A percentile compares a stretch with the other conserved stretches of the same genome.
Conservation (phyloP, 202 grass and related monocot species). For the Sporobolus alterniflorus region DNA sequence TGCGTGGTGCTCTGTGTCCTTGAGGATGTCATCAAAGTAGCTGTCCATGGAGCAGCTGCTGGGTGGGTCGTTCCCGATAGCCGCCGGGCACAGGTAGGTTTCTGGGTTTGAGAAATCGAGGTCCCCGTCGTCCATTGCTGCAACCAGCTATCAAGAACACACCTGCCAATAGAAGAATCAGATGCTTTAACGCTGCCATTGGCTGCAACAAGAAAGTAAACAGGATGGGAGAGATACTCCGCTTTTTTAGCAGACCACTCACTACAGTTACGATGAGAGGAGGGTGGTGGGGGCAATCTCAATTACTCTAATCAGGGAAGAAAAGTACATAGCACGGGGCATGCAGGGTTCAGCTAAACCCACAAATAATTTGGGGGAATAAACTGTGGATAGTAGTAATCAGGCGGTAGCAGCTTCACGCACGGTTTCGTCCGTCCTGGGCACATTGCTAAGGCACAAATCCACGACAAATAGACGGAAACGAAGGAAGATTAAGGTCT, state of each 20-base stretch:
- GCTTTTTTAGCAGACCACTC: no score
- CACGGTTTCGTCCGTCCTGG: not conserved
- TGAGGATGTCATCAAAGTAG: conserved; percentile 84
- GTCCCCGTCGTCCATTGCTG: conserved; percentile 82
- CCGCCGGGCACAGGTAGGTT: conserved; percentile 41
- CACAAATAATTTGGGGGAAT: not conserved
- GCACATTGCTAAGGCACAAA: not conserved
- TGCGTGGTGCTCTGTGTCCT: conserved; percentile 70
- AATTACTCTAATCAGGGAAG: not conserved
- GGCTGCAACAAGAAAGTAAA: not conserved
- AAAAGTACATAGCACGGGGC: not conserved
- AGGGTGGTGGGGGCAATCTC: not conserved
- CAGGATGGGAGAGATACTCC: no score
- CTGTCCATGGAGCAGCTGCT: conserved; percentile 84
- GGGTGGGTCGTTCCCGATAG: conserved; percentile 44
- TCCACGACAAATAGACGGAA: no score
- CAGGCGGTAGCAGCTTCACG: not conserved
- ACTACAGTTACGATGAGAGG: not conserved
- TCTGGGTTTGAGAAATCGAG: conserved; percentile 87
- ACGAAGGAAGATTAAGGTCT: not conserved
- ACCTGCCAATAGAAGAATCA: conserved; percentile 2
- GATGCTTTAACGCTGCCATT: not conserved
- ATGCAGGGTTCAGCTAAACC: not conserved
- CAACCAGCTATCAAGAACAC: not conserved
- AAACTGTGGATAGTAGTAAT: not conserved